Base-by-base conservation (phyloP, 768 basidiomycete species). In the Macrolepiota fuliginosa region DNA sequence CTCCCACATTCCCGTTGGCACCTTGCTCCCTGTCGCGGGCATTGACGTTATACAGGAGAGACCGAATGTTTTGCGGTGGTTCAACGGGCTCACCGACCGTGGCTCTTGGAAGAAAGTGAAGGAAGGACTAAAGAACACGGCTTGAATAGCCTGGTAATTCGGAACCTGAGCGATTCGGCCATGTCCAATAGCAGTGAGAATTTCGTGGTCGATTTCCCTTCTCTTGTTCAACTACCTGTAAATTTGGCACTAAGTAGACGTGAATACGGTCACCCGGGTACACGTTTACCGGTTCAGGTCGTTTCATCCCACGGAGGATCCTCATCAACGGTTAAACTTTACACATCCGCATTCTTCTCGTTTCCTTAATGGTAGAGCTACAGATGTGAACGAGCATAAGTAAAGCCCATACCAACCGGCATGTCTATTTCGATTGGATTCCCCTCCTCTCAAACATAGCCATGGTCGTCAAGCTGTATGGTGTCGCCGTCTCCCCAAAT, bases 401-500 rank as follows among this genome's bases (percentile, higher is more conserved):
- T 5, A 7, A 19, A 19, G 42, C 7, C 1, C 17, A 22, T 45
- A 19, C 2, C 17, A 9, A 19, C n/a, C 42, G 19, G 17, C 15
- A 45, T 45, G 42, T 10, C n/a, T 15, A 45, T 32, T 32, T 32
- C 29, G 7, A 7, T 32, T 15, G n/a, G 17, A 17, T 45, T 19
- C 24, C 24, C 47, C 25, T 25, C 47, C 19, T 4, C 13, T 27
- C 25, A 25, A 27, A 9, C 22, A 19, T 49, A 27, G 24, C 25
- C 22, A 49, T 49, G 47, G 47, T 53, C 15, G 15, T 57, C 66
- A 78, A 78, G 59, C 65, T 81, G 24, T 72, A 77, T 63, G 79
- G 76, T 29, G 68, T 62, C 58, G 58, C 68, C 1, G 24, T 54
- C 40, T 81, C 83, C 1, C 75, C 79, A 5, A 77, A 73, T 73